Percentiles rank a stretch among this genome's conserved stretches.
phyloP scores from a whole-genome alignment of 192 early-diverging fungal species.

The Spinellus fusiger region DNA sequence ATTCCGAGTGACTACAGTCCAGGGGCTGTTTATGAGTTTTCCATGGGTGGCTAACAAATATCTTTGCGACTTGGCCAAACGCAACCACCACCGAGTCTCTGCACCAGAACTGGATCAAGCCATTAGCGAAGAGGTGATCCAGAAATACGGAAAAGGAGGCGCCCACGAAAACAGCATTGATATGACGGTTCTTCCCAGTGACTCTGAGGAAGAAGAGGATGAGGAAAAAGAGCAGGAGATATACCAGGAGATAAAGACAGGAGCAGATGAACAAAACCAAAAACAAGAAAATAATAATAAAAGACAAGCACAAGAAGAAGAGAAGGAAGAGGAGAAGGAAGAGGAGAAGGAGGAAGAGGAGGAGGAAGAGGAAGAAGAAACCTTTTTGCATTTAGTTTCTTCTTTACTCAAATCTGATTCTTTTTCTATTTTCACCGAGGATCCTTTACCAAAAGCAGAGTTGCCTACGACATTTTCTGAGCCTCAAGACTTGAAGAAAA shows the following conservation, averaged over 20 bases:
- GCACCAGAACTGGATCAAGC: neutral
- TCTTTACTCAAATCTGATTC: neutral
- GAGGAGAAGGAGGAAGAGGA: neutral
- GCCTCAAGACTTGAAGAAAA: no score
- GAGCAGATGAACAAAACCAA: neutral
- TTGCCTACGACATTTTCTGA: no score
- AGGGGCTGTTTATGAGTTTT: slow-evolving; percentile 35
- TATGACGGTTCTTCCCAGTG: neutral
- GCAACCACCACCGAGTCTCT: neutral
- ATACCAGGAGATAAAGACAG: neutral
- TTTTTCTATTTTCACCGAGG: no score
- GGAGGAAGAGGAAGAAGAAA: neutral
- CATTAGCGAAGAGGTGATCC: neutral
- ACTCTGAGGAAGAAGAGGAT: slow-evolving; percentile 3
- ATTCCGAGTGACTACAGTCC: slow-evolving; percentile 22
- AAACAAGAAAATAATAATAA: neutral
- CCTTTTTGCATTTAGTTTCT: no score
- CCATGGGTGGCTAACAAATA: slow-evolving; percentile 43
- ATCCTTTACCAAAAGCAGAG: no score
- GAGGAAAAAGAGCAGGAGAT: slow-evolving; percentile 1
- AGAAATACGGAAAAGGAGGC: neutral
- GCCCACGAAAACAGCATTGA: neutral
- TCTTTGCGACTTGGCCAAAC: slow-evolving; percentile 37
- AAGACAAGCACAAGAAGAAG: neutral
- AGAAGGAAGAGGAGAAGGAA: neutral